phyloP scores from a whole-genome alignment of 2,329 filamentous ascomycete genomes.

The Calonectria crousiana region DNA sequence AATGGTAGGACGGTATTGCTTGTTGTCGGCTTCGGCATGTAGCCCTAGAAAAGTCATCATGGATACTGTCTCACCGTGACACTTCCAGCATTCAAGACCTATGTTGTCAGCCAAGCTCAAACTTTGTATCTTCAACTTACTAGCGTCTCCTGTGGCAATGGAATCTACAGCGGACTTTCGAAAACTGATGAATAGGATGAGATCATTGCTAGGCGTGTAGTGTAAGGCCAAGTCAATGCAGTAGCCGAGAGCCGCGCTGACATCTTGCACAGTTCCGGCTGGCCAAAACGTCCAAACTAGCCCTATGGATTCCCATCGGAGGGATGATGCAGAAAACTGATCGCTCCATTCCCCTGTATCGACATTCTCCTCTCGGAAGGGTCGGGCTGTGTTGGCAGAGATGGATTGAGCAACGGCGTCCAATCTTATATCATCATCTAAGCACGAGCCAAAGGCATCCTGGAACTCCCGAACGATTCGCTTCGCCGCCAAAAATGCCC shows the following conservation, averaged over 20 bases:
- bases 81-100: constrained; percentile 54
- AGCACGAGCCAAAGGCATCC: constrained; percentile 45
- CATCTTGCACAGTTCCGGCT: constrained; percentile 1
- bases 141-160: constrained; percentile 54
- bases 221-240: constrained; percentile 50
- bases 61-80: constrained; percentile 52
- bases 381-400: constrained; percentile 52
- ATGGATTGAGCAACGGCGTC: constrained; percentile 52
- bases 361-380: constrained; percentile 50
- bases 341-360: constrained; percentile 52
- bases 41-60: constrained; percentile 52
- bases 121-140: constrained; percentile 40
- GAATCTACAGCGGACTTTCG: constrained; percentile 52
- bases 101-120: neutral
- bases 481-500: constrained; percentile 46
- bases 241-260: constrained; percentile 36
- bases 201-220: constrained; percentile 48
- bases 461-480: constrained; percentile 50
- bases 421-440: constrained; percentile 46
- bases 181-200: constrained; percentile 53
- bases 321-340: constrained; percentile 52
- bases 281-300: constrained; percentile 49
- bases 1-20: constrained; percentile 48
- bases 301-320: constrained; percentile 59
- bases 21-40: constrained; percentile 42